These are phyloP conservation scores for Coix lacrymajobi DNA, from an alignment of 176 grass and related monocot species.

Conservation along the genomic window DNA sequence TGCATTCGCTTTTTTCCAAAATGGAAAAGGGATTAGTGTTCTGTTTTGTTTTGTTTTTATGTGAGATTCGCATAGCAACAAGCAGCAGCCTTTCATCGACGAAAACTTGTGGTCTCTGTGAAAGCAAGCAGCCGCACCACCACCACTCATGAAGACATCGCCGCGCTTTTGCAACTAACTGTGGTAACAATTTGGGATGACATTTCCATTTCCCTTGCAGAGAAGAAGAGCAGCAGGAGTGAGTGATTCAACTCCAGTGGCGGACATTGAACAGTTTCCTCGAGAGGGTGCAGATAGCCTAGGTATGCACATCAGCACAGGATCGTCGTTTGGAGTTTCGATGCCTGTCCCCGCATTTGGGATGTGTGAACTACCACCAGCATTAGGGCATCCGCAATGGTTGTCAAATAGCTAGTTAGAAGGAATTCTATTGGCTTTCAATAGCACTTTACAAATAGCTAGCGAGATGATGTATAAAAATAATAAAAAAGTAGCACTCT, in stretches of 20 bases:
- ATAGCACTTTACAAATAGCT: too few relatives aligned
- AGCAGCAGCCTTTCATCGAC: too few relatives aligned
- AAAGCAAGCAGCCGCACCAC: not conserved
- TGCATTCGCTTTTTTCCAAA: too few relatives aligned
- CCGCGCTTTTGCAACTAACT: not conserved
- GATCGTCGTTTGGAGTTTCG: not conserved
- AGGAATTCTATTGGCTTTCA: too few relatives aligned
- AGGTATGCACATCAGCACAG: not conserved
- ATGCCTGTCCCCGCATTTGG: not conserved
- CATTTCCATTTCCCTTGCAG: constrained; percentile 6
- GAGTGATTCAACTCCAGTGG: not conserved
- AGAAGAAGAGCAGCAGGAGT: constrained; percentile 14
- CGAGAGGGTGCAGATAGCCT: not conserved
- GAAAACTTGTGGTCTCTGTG: too few relatives aligned
- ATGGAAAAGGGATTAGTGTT: too few relatives aligned
- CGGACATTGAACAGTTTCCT: not conserved
- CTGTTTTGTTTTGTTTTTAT: too few relatives aligned
- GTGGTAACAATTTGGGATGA: not conserved
- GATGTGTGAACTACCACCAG: not conserved
- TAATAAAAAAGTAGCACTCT: too few relatives aligned
- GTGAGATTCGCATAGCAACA: too few relatives aligned
- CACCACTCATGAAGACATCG: not conserved
- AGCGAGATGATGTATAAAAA: too few relatives aligned
- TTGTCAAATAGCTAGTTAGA: too few relatives aligned
- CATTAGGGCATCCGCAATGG: too few relatives aligned